Conservation (phyloP, 768 basidiomycete species). For the Lenzites betulinus region DNA sequence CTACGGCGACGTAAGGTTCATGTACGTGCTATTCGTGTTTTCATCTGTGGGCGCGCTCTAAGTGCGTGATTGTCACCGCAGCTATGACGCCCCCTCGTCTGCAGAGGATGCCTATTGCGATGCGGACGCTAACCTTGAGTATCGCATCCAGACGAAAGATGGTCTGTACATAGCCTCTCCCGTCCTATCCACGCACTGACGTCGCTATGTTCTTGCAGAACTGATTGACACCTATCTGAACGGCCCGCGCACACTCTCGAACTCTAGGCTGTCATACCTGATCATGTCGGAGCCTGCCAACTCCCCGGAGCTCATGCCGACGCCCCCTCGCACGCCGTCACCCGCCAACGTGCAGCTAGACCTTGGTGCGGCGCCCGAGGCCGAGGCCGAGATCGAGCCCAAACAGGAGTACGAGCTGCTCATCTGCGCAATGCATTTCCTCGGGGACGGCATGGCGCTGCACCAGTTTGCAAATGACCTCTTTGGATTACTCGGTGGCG, state of each 20-base stretch:
- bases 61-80: slow-evolving; percentile 25
- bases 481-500: slow-evolving; percentile 58
- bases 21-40: slow-evolving; percentile 48
- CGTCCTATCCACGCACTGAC: neutral
- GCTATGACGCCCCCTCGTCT: slow-evolving; percentile 48
- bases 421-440: slow-evolving; percentile 76
- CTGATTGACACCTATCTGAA: slow-evolving; percentile 75
- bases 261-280: slow-evolving; percentile 66
- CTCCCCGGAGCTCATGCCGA: slow-evolving; percentile 26
- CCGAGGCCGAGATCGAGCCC: slow-evolving; percentile 17
- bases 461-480: slow-evolving; percentile 83
- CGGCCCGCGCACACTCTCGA: slow-evolving; percentile 71
- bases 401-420: slow-evolving; percentile 56
- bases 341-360: slow-evolving; percentile 12
- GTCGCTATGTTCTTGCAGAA: slow-evolving; percentile 35
- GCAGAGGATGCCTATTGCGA: slow-evolving; percentile 47
- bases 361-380: slow-evolving; percentile 18
- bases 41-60: neutral
- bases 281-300: slow-evolving; percentile 44
- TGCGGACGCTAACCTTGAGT: slow-evolving; percentile 53
- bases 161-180: slow-evolving; percentile 39
- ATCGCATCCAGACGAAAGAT: slow-evolving; percentile 53
- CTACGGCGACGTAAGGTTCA: slow-evolving; percentile 67
- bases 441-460: slow-evolving; percentile 87
- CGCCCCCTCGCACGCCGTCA: slow-evolving; percentile 38